Evolutionary conservation across 257 asterid genomes (phyloP).

Genomic region (Lithospermum erythrorhizon): DNA sequence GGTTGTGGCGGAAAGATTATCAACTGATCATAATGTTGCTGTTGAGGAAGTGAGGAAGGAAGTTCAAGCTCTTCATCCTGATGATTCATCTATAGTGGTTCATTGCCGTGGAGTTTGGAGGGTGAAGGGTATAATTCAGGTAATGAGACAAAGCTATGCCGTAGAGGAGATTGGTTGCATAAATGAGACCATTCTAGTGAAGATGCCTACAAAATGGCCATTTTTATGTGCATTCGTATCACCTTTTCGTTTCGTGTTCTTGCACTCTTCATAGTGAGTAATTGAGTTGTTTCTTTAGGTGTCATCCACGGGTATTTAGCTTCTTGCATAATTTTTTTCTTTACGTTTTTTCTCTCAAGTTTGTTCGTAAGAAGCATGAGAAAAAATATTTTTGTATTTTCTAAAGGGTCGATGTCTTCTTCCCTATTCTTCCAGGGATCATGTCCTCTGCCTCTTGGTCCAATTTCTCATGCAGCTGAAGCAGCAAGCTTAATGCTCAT

Average conservation of each 20-base stretch:
- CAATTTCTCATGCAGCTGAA: slow-evolving; percentile 53
- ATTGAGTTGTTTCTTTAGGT: not conserved
- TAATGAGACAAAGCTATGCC: slow-evolving; percentile 7
- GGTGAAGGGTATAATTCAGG: slow-evolving; percentile 98
- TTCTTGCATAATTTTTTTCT: not conserved
- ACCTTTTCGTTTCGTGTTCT: not conserved
- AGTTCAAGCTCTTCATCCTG: slow-evolving; percentile 86
- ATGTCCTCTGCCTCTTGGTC: slow-evolving; percentile 51
- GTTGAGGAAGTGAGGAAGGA: slow-evolving; percentile 73
- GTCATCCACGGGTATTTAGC: too few relatives aligned
- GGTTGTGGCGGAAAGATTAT: slow-evolving; percentile 75
- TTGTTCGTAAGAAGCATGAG: slow-evolving; percentile 18
- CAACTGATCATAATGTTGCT: slow-evolving; percentile 89
- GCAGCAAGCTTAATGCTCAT: slow-evolving; percentile 39
- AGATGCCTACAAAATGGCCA: not conserved
- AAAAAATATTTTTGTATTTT: slow-evolving; percentile 17
- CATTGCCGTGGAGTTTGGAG: slow-evolving; percentile 93
- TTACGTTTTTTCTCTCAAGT: slow-evolving; percentile 2
- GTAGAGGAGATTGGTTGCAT: not conserved
- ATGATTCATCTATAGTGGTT: slow-evolving; percentile 60
- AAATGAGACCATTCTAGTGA: not conserved
- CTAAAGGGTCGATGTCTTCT: slow-evolving; percentile 34
- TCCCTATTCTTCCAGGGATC: slow-evolving; percentile 63
- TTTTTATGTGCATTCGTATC: not conserved
- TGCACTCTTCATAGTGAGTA: not conserved